Conservation (phyloP, 768 basidiomycete genomes). For the Trichaptum fuscoviolaceum region DNA sequence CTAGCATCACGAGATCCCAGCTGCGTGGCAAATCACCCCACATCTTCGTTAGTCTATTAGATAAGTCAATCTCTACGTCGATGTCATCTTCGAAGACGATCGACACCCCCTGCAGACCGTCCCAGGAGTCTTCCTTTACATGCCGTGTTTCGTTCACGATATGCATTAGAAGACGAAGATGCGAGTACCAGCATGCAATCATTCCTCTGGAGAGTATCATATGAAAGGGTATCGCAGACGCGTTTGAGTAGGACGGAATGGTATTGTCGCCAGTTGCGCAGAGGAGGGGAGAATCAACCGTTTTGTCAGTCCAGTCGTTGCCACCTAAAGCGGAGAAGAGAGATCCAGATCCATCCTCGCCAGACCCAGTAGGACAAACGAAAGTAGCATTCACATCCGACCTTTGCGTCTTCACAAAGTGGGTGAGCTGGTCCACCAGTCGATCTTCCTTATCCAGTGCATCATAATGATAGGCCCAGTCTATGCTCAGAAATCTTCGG, state of each 20-base stretch:
- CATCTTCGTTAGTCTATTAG: slow-evolving; percentile 32
- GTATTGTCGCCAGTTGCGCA: slow-evolving; percentile 40
- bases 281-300: slow-evolving; percentile 26
- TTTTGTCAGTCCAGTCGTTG: background rate
- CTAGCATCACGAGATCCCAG: slow-evolving; percentile 75
- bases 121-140: slow-evolving; percentile 8
- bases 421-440: slow-evolving; percentile 35
- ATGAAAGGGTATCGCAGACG: slow-evolving; percentile 32
- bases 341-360: slow-evolving; percentile 10
- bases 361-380: slow-evolving; percentile 33
- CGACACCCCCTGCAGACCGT: slow-evolving; percentile 29
- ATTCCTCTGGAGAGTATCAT: slow-evolving; percentile 52
- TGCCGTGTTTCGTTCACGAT: slow-evolving; percentile 30
- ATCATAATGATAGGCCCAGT: slow-evolving; percentile 51
- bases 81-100: slow-evolving; percentile 76
- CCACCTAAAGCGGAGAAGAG: background rate
- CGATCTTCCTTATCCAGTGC: slow-evolving; percentile 39
- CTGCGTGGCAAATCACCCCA: slow-evolving; percentile 50
- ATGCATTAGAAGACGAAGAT: slow-evolving; percentile 44
- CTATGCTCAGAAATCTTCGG: slow-evolving; percentile 37
- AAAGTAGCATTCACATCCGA: slow-evolving; percentile 17
- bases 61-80: slow-evolving; percentile 66
- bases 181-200: slow-evolving; percentile 71
- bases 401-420: slow-evolving; percentile 37
- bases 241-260: slow-evolving; percentile 17